Base-by-base conservation (phyloP, 768 basidiomycete species). In the Suillus spraguei region DNA sequence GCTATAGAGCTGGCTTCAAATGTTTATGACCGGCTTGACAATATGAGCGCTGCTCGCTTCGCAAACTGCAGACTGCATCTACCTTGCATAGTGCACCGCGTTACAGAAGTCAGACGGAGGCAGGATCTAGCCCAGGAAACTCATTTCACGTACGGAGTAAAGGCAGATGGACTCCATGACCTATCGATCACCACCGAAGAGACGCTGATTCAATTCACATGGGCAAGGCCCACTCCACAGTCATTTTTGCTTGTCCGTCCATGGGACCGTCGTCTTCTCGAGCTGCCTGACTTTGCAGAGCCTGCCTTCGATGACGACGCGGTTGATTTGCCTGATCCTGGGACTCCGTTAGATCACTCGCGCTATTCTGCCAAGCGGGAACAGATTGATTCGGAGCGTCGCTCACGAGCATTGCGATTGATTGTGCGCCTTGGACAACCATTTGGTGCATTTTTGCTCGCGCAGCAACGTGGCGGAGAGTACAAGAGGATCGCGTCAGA, bases 101-200 rank as follows among this genome's bases (percentile, higher is more conserved):
- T 54, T 20, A 54, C 33, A 35, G 52, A 54, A 33, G 52, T 35
- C 52, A 54, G 52, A 35, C 52, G 33, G 52, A 54, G 20, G 20
- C 32, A n/a, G 17, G 33, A 20, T 35, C 52, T 11, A n/a, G 20
- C 5, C 33, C 52, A 20, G 6, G 52, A n/a, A 17, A 13, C 33
- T 5, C 17, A 20, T 13, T 35, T 20, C 5, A 13, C 10, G 20
- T 54, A 54, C 5, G 33, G 11, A 54, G 20, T 54, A 5, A 54
- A 54, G 33, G 33, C 52, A 5, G 52, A 54, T 10, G 52, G 32
- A 10, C 33, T 54, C 35, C 20, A 11, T 33, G 33, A 54, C 52
- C 33, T 54, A 13, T 13, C 4, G 33, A 13, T 35, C 11, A 54
- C 52, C 32, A 53, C 52, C 1, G 20, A 53, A 53, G 52, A 53